Evolutionary conservation across 257 asterid species (phyloP).

Genomic region (Catharanthus roseus): DNA sequence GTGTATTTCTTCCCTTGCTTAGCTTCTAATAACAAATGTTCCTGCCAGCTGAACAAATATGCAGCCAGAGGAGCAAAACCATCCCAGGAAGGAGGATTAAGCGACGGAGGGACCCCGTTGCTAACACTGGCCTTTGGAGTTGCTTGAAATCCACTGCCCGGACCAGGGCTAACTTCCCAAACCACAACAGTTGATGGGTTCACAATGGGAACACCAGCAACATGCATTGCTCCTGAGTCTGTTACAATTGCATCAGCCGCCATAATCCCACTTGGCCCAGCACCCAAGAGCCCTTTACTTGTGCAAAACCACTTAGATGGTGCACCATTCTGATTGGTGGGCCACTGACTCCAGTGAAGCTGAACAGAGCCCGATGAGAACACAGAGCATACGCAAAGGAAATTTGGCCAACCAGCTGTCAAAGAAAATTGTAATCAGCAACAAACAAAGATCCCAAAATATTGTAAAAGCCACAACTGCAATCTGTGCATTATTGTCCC

Average conservation of each 20-base stretch:
- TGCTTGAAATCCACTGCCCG: slow-evolving; percentile 94
- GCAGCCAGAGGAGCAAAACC: slow-evolving; percentile 97
- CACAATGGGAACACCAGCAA: slow-evolving; percentile 97
- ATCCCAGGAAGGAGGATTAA: slow-evolving; percentile 94
- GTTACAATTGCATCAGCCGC: slow-evolving; percentile 99
- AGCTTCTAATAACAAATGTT: slow-evolving; percentile 69
- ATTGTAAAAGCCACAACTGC: background rate
- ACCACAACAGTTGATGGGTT: slow-evolving; percentile 98
- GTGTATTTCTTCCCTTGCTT: slow-evolving; percentile 66
- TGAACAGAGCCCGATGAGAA: slow-evolving; percentile 98
- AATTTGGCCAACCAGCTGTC: slow-evolving; percentile 99
- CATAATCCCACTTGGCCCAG: slow-evolving; percentile 99
- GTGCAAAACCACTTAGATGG: slow-evolving; percentile 93
- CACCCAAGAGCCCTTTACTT: slow-evolving; percentile 97
- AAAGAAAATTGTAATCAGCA: slow-evolving; percentile 17
- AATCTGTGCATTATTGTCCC: background rate
- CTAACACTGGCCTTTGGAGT: slow-evolving; percentile 66
- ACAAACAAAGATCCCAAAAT: background rate
- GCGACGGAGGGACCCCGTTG: slow-evolving; percentile 75
- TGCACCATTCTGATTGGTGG: slow-evolving; percentile 62
- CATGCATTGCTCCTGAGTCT: slow-evolving; percentile 97
- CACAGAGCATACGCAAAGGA: slow-evolving; percentile 96
- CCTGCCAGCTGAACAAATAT: slow-evolving; percentile 96
- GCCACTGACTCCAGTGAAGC: slow-evolving; percentile 99
- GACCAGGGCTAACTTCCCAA: slow-evolving; percentile 99